phyloP scores from a whole-genome alignment of 1,139 yeast genomes.

The Debaryomycetaceae sp. region DNA sequence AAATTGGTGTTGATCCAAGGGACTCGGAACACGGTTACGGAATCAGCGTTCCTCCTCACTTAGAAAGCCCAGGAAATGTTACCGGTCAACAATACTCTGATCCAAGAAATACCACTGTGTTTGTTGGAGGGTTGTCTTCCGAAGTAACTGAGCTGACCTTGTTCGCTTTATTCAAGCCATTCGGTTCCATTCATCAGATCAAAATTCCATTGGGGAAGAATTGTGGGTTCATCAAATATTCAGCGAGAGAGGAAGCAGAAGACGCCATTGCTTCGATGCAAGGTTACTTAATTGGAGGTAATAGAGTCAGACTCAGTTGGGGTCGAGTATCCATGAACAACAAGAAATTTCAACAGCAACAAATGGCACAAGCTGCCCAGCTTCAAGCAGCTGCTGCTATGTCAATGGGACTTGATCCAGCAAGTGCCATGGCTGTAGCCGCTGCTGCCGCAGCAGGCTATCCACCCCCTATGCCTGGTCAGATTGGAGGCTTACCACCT shows the following conservation, averaged over 20 bases:
- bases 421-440: slow-evolving; percentile 24
- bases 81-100: slow-evolving; percentile 52
- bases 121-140: slow-evolving; percentile 83
- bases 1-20: not conserved
- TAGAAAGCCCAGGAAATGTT: not conserved
- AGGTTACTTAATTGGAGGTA: slow-evolving; percentile 85
- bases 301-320: slow-evolving; percentile 85
- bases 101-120: slow-evolving; percentile 88
- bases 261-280: slow-evolving; percentile 89
- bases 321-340: slow-evolving; percentile 55
- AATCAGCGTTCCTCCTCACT: not conserved
- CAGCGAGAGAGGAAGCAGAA: slow-evolving; percentile 79
- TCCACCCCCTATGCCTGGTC: slow-evolving; percentile 11
- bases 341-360: slow-evolving; percentile 32
- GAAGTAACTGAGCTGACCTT: slow-evolving; percentile 76
- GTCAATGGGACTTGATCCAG: slow-evolving; percentile 37
- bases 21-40: not conserved
- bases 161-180: slow-evolving; percentile 71
- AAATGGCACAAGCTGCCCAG: slow-evolving; percentile 34
- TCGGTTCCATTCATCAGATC: slow-evolving; percentile 80
- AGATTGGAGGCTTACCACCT: slow-evolving; percentile 7
- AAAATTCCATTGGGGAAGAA: slow-evolving; percentile 91
- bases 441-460: slow-evolving; percentile 22
- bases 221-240: slow-evolving; percentile 88
- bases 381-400: slow-evolving; percentile 34